Evolutionary conservation across 345 rosid genomes (phyloP).

Genomic region (Eucalyptus cloeziana): DNA sequence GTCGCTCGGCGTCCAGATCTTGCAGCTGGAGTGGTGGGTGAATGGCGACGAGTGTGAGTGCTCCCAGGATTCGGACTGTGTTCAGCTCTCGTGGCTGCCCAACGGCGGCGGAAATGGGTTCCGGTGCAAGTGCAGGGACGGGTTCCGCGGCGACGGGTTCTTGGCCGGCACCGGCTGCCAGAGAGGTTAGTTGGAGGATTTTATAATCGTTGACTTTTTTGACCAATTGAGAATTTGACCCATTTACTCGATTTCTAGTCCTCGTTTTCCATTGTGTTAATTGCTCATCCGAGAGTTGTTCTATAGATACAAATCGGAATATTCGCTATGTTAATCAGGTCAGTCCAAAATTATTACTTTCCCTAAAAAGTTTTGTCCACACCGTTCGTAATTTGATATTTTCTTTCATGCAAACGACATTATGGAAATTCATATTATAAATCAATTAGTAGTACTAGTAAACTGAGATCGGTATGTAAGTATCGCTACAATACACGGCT

Average conservation of each 20-base stretch:
- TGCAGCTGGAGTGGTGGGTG: constrained; percentile 59
- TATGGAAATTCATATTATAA: neutral
- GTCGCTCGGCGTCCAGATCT: constrained; percentile 17
- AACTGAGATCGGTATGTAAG: neutral
- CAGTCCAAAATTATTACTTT: neutral
- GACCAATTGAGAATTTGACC: neutral
- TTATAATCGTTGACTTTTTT: neutral
- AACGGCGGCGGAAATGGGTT: neutral
- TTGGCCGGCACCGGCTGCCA: constrained; percentile 32
- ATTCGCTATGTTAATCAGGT: neutral
- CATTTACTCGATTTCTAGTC: neutral
- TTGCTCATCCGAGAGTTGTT: neutral
- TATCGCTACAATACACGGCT: no score
- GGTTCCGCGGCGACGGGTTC: constrained; percentile 36
- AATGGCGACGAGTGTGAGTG: constrained; percentile 29
- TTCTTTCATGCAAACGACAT: neutral
- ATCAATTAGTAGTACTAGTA: neutral
- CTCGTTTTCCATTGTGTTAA: neutral
- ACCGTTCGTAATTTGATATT: neutral
- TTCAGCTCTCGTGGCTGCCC: neutral
- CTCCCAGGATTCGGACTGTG: constrained; percentile 24
- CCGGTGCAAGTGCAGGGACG: neutral
- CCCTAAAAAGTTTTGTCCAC: neutral
- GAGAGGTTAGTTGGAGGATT: constrained; percentile 28
- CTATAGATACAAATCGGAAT: neutral